These are phyloP conservation scores for Ophiostoma triangulosporum DNA, from an alignment of 2,329 filamentous ascomycete species.

Conservation along the genomic window DNA sequence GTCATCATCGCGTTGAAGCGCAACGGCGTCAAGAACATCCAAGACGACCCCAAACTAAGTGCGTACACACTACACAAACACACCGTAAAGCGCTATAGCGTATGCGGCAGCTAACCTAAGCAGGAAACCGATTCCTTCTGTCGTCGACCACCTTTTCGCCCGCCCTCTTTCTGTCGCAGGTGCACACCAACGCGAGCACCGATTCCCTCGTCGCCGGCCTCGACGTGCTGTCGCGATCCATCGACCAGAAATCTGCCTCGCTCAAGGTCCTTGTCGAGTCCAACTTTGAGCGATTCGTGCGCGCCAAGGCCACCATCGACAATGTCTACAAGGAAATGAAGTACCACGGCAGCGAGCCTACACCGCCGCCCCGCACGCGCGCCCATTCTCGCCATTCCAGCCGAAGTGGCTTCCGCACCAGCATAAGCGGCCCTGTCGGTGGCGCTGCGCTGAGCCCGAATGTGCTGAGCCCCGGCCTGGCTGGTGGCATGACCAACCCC, in stretches of 20 bases:
- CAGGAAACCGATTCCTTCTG: conserved; percentile 74
- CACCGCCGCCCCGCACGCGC: conserved; percentile 24
- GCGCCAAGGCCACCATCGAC: conserved; percentile 94
- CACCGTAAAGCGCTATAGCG: no score
- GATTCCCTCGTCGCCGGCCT: conserved; percentile 68
- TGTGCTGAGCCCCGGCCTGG: not conserved
- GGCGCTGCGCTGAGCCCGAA: not conserved
- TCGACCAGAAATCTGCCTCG: conserved; percentile 94
- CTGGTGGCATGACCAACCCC: conserved; percentile 1
- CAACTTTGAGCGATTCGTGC: conserved; percentile 96
- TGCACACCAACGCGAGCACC: conserved; percentile 77
- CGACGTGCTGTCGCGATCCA: conserved; percentile 75
- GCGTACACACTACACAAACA: not conserved
- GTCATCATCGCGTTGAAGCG: conserved; percentile 69
- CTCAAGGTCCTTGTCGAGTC: conserved; percentile 93
- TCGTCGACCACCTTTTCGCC: conserved; percentile 95
- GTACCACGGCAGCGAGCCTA: conserved; percentile 46
- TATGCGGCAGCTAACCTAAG: not conserved
- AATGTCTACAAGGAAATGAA: conserved; percentile 99
- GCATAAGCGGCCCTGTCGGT: conserved; percentile 19
- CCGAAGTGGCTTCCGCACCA: conserved; percentile 49
- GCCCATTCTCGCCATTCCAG: conserved; percentile 54
- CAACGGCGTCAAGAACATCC: conserved; percentile 57
- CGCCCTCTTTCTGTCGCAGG: conserved; percentile 78
- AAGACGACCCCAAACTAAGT: conserved; percentile 68